A percentile compares a stretch with the other conserved stretches of the same genome.
These are phyloP conservation scores for Ruellia speciosa DNA, from an alignment of 305 asterid genomes.

Conservation along the genomic window DNA sequence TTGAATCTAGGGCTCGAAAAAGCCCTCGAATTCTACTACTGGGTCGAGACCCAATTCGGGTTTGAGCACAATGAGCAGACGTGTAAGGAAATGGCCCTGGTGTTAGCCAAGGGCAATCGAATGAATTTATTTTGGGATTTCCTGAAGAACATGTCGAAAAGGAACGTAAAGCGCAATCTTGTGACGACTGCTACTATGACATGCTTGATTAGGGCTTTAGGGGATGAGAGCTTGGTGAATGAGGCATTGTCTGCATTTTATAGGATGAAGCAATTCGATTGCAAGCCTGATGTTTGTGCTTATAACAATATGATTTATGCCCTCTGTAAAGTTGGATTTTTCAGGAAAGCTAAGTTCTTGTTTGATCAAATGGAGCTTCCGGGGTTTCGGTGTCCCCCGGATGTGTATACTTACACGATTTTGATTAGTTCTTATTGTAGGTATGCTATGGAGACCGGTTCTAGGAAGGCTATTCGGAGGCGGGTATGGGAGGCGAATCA, in stretches of 20 bases:
- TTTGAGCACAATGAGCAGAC: constrained; percentile 63
- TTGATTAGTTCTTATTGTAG: constrained; percentile 72
- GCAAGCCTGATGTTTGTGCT: constrained; percentile 67
- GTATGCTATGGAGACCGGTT: constrained; percentile 56
- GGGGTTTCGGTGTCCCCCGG: constrained; percentile 67
- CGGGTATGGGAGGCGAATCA: constrained; percentile 88
- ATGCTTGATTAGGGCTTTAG: constrained; percentile 67
- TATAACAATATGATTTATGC: constrained; percentile 58
- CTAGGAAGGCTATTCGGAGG: constrained; percentile 71
- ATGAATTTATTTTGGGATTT: constrained; percentile 64
- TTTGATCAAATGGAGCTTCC: constrained; percentile 78
- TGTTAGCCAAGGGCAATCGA: constrained; percentile 58
- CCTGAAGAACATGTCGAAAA: constrained; percentile 61
- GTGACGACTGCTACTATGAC: constrained; percentile 61
- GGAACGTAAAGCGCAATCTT: constrained; percentile 30
- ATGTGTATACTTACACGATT: constrained; percentile 64
- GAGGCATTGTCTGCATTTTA: constrained; percentile 70
- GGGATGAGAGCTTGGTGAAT: constrained; percentile 67
- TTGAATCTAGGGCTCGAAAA: constrained; percentile 57
- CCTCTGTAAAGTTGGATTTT: constrained; percentile 69
- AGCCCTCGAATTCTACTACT: constrained; percentile 67
- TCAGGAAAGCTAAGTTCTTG: constrained; percentile 64
- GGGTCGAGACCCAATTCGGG: constrained; percentile 53
- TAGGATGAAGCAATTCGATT: constrained; percentile 73
- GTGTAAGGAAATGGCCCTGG: constrained; percentile 74